Evolutionary conservation across 371 early-diverging fungal species (phyloP), one percentile per base, ranked within the genome.

Genomic region (Saksenaea oblongispora): DNA sequence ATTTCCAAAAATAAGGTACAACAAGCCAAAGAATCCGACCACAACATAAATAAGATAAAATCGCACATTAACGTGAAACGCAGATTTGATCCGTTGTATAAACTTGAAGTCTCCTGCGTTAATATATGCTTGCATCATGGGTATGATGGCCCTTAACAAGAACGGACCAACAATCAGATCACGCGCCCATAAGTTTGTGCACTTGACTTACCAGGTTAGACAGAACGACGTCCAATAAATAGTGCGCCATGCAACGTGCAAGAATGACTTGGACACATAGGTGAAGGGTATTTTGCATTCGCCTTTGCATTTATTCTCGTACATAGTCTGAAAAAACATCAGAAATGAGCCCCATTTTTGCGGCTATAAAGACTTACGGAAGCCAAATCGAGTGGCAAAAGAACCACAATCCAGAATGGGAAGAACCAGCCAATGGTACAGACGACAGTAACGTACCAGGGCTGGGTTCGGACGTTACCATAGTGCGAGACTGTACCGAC

Each of bases 191-290:
- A 44, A 18, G 2, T 34, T n/a, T 37, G 14, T 44, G 2, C 13
- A 34, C 54, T 34, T 41, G 18, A n/a, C 42, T 62, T 83, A 90
- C 94, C 95, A 96, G 35, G 95, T 94, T 56, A 95, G 78, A 60
- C 84, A 82, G 73, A 96, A 97, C 61, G 91, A 89, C 34, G 88
- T 89, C 98, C 98, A 97, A 77, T 97, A 97, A 26, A 94, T 82
- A 0, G 82, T 77, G 27, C 89, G 75, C 98, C 98, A 97, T 54
- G 94, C 89, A n/a, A 80, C 80, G 36, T 79, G 80, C 31, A 93
- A 83, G 58, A 92, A 89, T 1, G 78, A 74, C 27, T 84, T 69
- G 27, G 85, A 80, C 18, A 95, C 88, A 65, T 93, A 93, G 7
- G 90, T 84, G 54, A 89, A 73, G 0, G 97, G 97, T 51, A 85